Base-by-base conservation (phyloP, 169 alveolate genomes). In the Eimeria nieschulzi region DNA sequence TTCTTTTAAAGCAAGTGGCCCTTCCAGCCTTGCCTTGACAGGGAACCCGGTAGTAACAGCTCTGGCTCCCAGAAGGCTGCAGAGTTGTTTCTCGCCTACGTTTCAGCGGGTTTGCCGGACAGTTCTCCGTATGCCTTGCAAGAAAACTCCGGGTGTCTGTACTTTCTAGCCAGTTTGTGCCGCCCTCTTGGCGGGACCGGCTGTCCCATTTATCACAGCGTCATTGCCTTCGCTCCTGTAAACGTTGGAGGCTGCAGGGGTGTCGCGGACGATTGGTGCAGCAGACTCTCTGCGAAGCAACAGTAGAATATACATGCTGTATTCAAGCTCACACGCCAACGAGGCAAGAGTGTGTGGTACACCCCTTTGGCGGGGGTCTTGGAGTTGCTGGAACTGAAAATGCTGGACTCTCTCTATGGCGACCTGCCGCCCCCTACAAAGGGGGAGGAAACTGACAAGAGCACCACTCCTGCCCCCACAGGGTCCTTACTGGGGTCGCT, bases 371-470 rank as follows among this genome's bases (percentile, higher is more conserved):
- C n/a, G 68, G 68, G 68, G 68, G 68, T 5, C n/a, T 59, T 15
- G 68, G 15, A 59, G 68, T 59, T 59, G 68, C 15, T 59, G 68
- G 68, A 59, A 5, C 39, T 33, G 82, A 53, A 39, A 53, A 87
- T 94, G 87, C 94, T 95, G 95, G 95, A 93, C 90, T 94, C 96
- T 85, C 92, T 95, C 46, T 95, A 95, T 80, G 95, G 96, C 8
- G 96, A 95, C 91, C 83, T 95, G 72, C 96, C 96, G 19, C 96
- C 96, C 23, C 96, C 96, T 15, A 68, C 93, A 7, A 78, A 75
- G 83, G 91, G 84, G 79, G 91, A 91, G 23, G 87, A 79, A n/a
- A 13, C 59, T 13, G 91, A 72, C 82, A 66, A 54, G 26, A 59
- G 88, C 87, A 55, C 91, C 26, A 51, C 93, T 15, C 63, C 93